Conservation (phyloP, 805 yeast genomes). For the Huiozyma naganishii region DNA sequence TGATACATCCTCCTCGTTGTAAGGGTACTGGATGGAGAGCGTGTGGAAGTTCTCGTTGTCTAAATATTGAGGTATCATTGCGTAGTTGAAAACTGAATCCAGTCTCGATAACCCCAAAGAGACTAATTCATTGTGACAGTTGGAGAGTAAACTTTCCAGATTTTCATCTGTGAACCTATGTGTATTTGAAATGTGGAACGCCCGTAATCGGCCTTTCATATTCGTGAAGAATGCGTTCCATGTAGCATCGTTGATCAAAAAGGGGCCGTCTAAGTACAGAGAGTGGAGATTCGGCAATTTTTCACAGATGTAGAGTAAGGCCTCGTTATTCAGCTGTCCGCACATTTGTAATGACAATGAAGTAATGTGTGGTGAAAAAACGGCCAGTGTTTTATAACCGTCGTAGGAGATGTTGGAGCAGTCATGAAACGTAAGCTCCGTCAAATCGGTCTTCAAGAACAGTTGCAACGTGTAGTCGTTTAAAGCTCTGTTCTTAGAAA, state of each 20-base stretch:
- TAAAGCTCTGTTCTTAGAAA: slow-evolving; percentile 74
- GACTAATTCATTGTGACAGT: slow-evolving; percentile 47
- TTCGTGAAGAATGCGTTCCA: slow-evolving; percentile 71
- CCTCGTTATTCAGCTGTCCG: slow-evolving; percentile 79
- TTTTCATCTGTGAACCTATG: slow-evolving; percentile 70
- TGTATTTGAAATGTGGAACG: slow-evolving; percentile 64
- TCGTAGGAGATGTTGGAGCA: slow-evolving; percentile 69
- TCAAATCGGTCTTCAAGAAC: slow-evolving; percentile 54
- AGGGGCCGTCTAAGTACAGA: slow-evolving; percentile 78
- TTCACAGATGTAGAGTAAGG: slow-evolving; percentile 48
- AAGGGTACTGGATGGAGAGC: slow-evolving; percentile 61
- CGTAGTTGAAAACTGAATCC: slow-evolving; percentile 61
- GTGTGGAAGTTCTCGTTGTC: slow-evolving; percentile 34
- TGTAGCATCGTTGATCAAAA: slow-evolving; percentile 58
- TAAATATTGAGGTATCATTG: slow-evolving; percentile 54
- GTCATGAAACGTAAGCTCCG: slow-evolving; percentile 72
- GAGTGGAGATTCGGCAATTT: slow-evolving; percentile 46
- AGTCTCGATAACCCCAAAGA: slow-evolving; percentile 53
- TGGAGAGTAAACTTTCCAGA: slow-evolving; percentile 48
- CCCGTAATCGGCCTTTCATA: slow-evolving; percentile 42
- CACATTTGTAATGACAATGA: slow-evolving; percentile 74
- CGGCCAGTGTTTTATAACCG: slow-evolving; percentile 57
- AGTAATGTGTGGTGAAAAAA: slow-evolving; percentile 67
- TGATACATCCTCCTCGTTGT: slow-evolving; percentile 49
- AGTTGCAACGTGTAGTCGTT: slow-evolving; percentile 61